Base-by-base conservation (phyloP, 2,329 filamentous ascomycete species). In the Talaromyces sp. region DNA sequence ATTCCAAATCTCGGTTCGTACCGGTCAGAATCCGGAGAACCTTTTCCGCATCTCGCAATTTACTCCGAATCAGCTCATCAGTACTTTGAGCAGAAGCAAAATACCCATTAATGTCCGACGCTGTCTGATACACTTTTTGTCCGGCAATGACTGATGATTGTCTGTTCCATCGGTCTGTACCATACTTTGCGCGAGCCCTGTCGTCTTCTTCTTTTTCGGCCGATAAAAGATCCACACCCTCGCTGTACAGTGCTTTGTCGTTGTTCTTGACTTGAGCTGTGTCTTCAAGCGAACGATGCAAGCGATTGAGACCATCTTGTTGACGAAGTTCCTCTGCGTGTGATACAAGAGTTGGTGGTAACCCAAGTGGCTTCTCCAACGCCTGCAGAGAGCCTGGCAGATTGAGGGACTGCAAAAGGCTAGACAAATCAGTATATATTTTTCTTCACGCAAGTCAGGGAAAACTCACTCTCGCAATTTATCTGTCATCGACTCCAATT, bases 261-360 rank as follows among this genome's bases (percentile, higher is more conserved):
- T 88, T 89, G 0, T 86, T 82, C 68, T 95, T 91, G n/a, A 99
- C 80, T 75, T 93, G 96, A 56, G 93, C 88, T 1, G 93, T 96
- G 67, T 98, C 93, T 5, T 90, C 88, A 65, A 98, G 91, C 5
- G 91, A 92, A 60, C 87, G 85, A 59, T 90, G 86, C 0, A 98
- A 79, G 31, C 90, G 83, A 62, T 89, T 87, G 35, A 96, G 80
- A 0, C 92, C 93, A 70, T 96, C 92, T 62, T 93, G 90, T 73
- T 98, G 93, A 21, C 93, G 85, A 56, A 99, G 89, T 72, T 98
- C 95, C 72, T 98, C 93, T 0, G 93, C 93, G 69, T 97, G 95
- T 23, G 95, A 91, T 2, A 92, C 85, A 1, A 99, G 78, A 16
- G 87, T 90, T 0, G 92, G 91, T 0, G 95, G 95, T 3, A 99